Conservation (phyloP, 2,329 filamentous ascomycete species). For the Raffaelea arxii region DNA sequence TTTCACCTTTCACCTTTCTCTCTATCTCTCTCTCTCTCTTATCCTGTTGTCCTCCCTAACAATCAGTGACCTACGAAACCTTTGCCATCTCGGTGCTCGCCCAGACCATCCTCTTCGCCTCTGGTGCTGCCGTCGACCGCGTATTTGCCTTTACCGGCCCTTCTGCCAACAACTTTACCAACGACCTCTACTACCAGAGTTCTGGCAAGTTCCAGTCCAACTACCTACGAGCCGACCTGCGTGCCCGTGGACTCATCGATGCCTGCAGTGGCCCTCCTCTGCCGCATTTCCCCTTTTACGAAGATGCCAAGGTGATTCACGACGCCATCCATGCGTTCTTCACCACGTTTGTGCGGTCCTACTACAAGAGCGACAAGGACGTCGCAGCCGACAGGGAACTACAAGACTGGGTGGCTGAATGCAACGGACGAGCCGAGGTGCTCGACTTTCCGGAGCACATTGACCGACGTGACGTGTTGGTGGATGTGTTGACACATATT, state of each 20-base stretch:
- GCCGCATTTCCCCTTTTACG: slow-evolving; percentile 32
- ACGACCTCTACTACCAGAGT: slow-evolving; percentile 18
- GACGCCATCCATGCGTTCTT: slow-evolving; percentile 28
- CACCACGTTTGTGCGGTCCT: slow-evolving; percentile 30
- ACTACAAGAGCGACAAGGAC: slow-evolving; percentile 25
- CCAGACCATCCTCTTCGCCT: slow-evolving; percentile 16
- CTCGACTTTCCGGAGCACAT: slow-evolving; percentile 29
- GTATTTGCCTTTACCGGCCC: slow-evolving; percentile 21
- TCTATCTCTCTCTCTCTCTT: not conserved
- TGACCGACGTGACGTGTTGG: slow-evolving; percentile 18
- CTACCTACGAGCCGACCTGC: slow-evolving; percentile 28
- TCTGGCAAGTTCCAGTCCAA: slow-evolving; percentile 25
- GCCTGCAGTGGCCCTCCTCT: slow-evolving; percentile 23
- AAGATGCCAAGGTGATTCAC: slow-evolving; percentile 29
- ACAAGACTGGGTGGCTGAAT: slow-evolving; percentile 33
- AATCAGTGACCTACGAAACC: slow-evolving; percentile 20
- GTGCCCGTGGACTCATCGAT: slow-evolving; percentile 29
- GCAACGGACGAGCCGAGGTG: slow-evolving; percentile 23
- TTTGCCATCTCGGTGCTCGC: slow-evolving; percentile 22
- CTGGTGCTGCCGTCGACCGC: slow-evolving; percentile 21
- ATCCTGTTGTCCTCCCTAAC: not conserved
- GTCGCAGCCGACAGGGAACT: slow-evolving; percentile 29
- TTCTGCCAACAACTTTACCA: slow-evolving; percentile 19
- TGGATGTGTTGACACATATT: slow-evolving; percentile 31
- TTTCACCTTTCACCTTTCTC: slow-evolving; percentile 1